Evolutionary conservation across 352 stramenopile genomes (phyloP).

Genomic region (Globisporangium radiosum): DNA sequence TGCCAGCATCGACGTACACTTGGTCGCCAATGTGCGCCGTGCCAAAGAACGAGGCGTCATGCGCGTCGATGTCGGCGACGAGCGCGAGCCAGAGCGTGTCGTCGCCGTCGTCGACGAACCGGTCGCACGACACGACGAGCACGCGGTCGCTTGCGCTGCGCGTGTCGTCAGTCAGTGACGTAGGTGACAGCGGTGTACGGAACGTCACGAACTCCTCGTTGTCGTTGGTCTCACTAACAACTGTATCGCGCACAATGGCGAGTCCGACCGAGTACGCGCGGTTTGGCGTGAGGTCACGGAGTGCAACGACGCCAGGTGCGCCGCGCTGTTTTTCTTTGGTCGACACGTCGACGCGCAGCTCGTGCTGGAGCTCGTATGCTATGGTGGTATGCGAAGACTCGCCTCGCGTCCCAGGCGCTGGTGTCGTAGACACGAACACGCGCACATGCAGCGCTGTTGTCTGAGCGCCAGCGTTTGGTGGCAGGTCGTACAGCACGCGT

Average conservation of each 20-base stretch:
- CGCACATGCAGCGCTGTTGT: constrained; percentile 13
- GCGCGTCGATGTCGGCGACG: constrained; percentile 26
- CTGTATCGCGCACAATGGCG: neutral
- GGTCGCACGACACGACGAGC: constrained; percentile 50
- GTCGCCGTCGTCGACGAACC: constrained; percentile 50
- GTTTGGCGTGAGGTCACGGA: constrained; percentile 29
- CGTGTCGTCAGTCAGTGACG: neutral
- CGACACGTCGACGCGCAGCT: neutral
- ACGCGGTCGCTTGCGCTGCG: constrained; percentile 12
- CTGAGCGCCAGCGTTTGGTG: constrained; percentile 3
- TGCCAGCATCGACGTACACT: constrained; percentile 44
- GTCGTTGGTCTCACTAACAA: neutral
- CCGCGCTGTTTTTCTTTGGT: neutral
- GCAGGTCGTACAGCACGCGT: constrained; percentile 42
- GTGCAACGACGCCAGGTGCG: constrained; percentile 21
- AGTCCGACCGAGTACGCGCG: constrained; percentile 29
- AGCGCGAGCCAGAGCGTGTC: constrained; percentile 37
- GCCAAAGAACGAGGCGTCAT: constrained; percentile 32
- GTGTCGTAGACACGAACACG: constrained; percentile 3
- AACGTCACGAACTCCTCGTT: constrained; percentile 29
- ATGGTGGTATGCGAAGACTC: neutral
- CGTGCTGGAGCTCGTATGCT: constrained; percentile 4
- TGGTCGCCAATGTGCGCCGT: constrained; percentile 53
- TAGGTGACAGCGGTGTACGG: constrained; percentile 13
- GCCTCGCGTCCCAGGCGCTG: neutral